phyloP scores from a whole-genome alignment of 2,329 filamentous ascomycete genomes.

The Teratosphaeria gauchensis region DNA sequence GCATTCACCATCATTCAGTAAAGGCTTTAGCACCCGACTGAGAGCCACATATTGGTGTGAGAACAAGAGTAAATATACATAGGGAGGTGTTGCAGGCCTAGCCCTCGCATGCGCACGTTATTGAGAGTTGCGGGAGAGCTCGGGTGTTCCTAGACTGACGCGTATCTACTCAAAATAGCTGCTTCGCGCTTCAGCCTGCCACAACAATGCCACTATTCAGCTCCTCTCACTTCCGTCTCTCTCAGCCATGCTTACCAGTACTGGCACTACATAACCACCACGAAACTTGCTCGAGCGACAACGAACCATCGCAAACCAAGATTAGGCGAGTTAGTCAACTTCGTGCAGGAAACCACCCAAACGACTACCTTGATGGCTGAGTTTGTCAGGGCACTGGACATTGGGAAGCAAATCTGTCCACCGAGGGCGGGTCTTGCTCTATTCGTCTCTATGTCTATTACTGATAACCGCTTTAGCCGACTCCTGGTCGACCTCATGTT shows the following conservation, averaged over 20 bases:
- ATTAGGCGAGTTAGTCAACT: too few relatives aligned
- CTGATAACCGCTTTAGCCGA: background rate
- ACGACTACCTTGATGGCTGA: too few relatives aligned
- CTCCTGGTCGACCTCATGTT: background rate
- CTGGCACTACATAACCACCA: too few relatives aligned
- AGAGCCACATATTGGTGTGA: background rate
- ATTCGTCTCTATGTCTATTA: background rate
- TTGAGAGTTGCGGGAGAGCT: background rate
- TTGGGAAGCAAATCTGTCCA: too few relatives aligned
- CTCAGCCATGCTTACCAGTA: too few relatives aligned
- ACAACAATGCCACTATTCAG: background rate
- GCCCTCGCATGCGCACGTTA: background rate
- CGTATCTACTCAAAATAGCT: background rate
- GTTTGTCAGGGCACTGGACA: too few relatives aligned
- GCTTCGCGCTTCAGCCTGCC: background rate
- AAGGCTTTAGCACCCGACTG: background rate
- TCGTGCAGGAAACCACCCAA: too few relatives aligned
- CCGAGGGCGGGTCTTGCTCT: too few relatives aligned
- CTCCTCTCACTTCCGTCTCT: too few relatives aligned
- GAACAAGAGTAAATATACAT: background rate
- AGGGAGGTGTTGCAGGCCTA: background rate
- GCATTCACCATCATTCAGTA: background rate
- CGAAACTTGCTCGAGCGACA: too few relatives aligned
- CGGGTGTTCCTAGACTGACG: background rate
- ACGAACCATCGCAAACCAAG: too few relatives aligned